phyloP scores from a whole-genome alignment of 306 rosid genomes.

The Canavalia ensiformis region DNA sequence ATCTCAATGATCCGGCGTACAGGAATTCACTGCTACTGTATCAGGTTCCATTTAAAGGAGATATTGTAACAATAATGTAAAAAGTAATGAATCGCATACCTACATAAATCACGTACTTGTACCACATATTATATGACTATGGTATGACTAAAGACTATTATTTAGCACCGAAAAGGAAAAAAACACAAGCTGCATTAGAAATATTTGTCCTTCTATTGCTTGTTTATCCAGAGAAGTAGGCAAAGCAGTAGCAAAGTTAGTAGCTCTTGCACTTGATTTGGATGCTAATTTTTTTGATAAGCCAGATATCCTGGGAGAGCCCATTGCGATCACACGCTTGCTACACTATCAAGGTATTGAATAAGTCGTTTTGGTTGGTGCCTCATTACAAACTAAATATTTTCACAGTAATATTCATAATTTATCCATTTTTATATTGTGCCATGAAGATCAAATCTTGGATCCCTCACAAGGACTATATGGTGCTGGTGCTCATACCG shows the following conservation, averaged over 20 bases:
- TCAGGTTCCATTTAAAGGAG: too few species aligned
- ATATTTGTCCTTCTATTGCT: not conserved
- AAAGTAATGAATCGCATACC: too few species aligned
- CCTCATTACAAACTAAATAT: not conserved
- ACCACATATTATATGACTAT: too few species aligned
- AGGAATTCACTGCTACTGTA: too few species aligned
- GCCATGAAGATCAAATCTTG: conserved; percentile 64
- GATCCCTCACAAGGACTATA: conserved; percentile 79
- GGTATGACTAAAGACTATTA: too few species aligned
- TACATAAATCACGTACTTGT: too few species aligned
- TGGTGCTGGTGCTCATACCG: conserved; percentile 98
- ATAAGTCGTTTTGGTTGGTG: not conserved
- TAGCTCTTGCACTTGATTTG: conserved; percentile 89
- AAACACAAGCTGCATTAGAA: too few species aligned
- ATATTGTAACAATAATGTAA: too few species aligned
- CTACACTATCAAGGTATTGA: conserved; percentile 80
- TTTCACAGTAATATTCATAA: not conserved
- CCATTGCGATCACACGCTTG: conserved; percentile 76
- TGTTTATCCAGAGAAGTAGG: conserved; percentile 71
- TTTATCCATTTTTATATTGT: conserved; percentile 26
- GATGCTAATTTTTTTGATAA: conserved; percentile 73
- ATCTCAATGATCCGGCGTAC: too few species aligned
- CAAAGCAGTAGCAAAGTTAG: conserved; percentile 69
- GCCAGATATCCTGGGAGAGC: conserved; percentile 77
- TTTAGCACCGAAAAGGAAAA: too few species aligned